phyloP scores from a whole-genome alignment of 768 basidiomycete species.

The Pilatotrama ljubarskyi region DNA sequence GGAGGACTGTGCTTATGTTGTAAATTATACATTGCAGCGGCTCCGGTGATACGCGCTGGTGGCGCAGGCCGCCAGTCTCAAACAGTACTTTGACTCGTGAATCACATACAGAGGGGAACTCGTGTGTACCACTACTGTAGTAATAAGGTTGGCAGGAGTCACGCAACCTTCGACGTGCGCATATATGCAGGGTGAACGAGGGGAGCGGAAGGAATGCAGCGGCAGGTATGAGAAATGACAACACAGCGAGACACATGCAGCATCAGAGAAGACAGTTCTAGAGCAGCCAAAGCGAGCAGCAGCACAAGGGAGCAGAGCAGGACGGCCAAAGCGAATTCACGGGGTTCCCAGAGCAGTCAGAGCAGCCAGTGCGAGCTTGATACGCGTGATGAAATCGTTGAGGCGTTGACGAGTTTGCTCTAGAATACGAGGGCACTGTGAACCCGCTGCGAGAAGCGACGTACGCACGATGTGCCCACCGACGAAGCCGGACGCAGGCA shows the following conservation, averaged over 20 bases:
- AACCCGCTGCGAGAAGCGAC: background rate
- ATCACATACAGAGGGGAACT: no score
- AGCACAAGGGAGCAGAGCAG: background rate
- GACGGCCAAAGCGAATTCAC: background rate
- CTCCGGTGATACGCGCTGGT: no score
- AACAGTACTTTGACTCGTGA: no score
- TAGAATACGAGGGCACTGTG: conserved; percentile 16
- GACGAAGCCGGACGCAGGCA: conserved; percentile 20
- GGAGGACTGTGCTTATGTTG: background rate
- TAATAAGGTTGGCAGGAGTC: no score
- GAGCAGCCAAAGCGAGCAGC: background rate
- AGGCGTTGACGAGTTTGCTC: conserved; percentile 35
- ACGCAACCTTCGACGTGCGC: no score
- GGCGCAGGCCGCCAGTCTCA: no score
- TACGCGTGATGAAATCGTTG: conserved; percentile 34
- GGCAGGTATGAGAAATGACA: no score
- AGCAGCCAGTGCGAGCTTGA: conserved; percentile 37
- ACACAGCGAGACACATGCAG: no score
- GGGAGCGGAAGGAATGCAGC: no score
- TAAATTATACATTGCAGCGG: no score
- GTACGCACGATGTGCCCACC: conserved; percentile 27
- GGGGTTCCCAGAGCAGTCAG: conserved; percentile 26
- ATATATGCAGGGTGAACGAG: no score
- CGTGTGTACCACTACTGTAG: no score
- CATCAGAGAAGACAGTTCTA: background rate